Percentiles rank a stretch among this genome's conserved stretches.
These are phyloP conservation scores for Leucosporidium creatinivorum DNA, from an alignment of 768 basidiomycete species.

Conservation along the genomic window DNA sequence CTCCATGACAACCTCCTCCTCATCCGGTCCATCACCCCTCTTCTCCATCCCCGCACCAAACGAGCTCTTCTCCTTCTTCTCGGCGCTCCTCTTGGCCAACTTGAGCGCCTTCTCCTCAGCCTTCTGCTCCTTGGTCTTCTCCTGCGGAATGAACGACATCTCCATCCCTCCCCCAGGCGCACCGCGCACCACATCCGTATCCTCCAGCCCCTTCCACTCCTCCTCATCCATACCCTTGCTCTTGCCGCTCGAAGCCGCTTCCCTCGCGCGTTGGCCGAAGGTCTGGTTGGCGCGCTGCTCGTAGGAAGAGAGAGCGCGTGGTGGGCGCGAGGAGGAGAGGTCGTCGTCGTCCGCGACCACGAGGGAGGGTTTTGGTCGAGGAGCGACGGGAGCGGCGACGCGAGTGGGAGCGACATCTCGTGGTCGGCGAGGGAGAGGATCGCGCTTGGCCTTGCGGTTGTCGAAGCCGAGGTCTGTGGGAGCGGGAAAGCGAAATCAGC, in stretches of 20 bases:
- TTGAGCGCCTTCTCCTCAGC: constrained; percentile 39
- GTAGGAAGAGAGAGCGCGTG: constrained; percentile 17
- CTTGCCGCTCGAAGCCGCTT: constrained; percentile 3
- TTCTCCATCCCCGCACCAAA: constrained; percentile 88
- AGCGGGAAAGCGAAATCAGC: background rate
- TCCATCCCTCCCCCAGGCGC: constrained; percentile 36
- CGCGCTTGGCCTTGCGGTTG: constrained; percentile 14
- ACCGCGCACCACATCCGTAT: constrained; percentile 42
- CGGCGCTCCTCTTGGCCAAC: constrained; percentile 48
- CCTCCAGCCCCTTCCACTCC: constrained; percentile 49
- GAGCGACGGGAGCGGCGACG: constrained; percentile 43
- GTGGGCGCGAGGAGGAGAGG: constrained; percentile 9
- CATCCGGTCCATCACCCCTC: constrained; percentile 52
- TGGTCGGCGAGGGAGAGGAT: constrained; percentile 60
- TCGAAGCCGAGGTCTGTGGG: constrained; percentile 36
- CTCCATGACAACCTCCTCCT: constrained; percentile 35
- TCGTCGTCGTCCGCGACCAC: constrained; percentile 52
- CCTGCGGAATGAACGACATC: constrained; percentile 36
- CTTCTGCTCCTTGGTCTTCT: constrained; percentile 37
- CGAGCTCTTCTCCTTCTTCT: constrained; percentile 46
- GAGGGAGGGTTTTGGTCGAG: constrained; percentile 45
- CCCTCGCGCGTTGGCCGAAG: constrained; percentile 24
- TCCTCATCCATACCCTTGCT: constrained; percentile 13
- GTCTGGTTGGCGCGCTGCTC: constrained; percentile 24
- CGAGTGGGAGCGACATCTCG: constrained; percentile 47